Conservation (phyloP, 352 stramenopile genomes). For the Globisporangium solare region DNA sequence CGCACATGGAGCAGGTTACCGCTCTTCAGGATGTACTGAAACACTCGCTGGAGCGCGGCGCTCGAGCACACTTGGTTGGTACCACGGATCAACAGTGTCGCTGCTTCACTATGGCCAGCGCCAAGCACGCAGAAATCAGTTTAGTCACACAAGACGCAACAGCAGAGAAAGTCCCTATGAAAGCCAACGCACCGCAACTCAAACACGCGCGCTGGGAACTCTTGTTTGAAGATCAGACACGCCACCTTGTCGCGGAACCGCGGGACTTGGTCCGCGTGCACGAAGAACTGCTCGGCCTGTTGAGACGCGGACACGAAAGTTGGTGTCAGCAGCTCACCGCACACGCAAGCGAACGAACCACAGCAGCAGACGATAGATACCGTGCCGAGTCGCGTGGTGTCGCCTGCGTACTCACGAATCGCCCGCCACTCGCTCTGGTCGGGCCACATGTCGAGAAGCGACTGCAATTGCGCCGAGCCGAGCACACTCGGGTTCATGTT, state of each 20-base stretch:
- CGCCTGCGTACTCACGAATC: constrained; percentile 57
- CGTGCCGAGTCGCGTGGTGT: constrained; percentile 41
- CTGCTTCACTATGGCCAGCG: constrained; percentile 31
- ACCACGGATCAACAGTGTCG: constrained; percentile 58
- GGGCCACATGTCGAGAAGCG: constrained; percentile 81
- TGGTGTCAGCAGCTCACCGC: background rate
- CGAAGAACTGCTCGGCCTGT: constrained; percentile 70
- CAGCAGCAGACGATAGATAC: constrained; percentile 16
- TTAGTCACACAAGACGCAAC: background rate
- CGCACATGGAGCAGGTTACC: constrained; percentile 76
- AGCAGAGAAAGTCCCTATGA: background rate
- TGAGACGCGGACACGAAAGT: background rate
- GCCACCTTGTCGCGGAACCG: constrained; percentile 66
- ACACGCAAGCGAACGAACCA: background rate
- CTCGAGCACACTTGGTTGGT: constrained; percentile 72
- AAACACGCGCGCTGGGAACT: constrained; percentile 58
- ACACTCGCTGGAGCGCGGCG: constrained; percentile 48
- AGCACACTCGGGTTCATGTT: constrained; percentile 60
- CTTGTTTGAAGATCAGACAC: constrained; percentile 77
- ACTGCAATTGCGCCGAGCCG: constrained; percentile 59
- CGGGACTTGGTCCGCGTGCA: constrained; percentile 52
- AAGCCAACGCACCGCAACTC: constrained; percentile 52
- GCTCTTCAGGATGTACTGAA: constrained; percentile 71
- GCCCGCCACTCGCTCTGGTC: constrained; percentile 64
- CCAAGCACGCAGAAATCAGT: background rate